Evolutionary conservation across 2,329 filamentous ascomycete species (phyloP).

Genomic region (Trichoderma pleuroti): DNA sequence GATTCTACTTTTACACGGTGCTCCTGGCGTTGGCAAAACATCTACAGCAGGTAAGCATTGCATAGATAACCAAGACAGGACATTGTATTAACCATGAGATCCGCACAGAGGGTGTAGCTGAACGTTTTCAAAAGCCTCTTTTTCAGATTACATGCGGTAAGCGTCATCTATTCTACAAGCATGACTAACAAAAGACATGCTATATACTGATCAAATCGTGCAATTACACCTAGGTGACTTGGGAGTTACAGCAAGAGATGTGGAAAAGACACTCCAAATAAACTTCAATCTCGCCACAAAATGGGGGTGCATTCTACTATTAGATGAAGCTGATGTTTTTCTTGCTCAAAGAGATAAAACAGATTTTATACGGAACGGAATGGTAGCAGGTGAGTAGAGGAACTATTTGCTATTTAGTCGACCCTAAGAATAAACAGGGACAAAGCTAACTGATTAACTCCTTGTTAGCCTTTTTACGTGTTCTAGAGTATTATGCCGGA

Average conservation of each 20-base stretch:
- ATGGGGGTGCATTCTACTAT: slow-evolving; percentile 28
- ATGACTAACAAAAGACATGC: too few relatives aligned
- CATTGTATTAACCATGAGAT: not conserved
- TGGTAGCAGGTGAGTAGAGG: slow-evolving; percentile 29
- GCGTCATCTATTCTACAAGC: slow-evolving; percentile 22
- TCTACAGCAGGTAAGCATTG: slow-evolving; percentile 24
- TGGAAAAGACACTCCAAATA: slow-evolving; percentile 34
- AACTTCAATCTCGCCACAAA: slow-evolving; percentile 24
- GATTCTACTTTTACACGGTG: slow-evolving; percentile 34
- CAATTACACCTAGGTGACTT: slow-evolving; percentile 7
- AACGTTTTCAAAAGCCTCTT: slow-evolving; percentile 24
- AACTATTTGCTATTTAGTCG: too few relatives aligned
- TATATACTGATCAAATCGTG: too few relatives aligned
- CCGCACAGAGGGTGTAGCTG: slow-evolving; percentile 19
- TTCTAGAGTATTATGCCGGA: slow-evolving; percentile 35
- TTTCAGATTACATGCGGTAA: slow-evolving; percentile 24
- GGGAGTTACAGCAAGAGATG: not conserved
- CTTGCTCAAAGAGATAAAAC: slow-evolving; percentile 22
- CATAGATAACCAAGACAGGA: not conserved
- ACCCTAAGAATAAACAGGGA: too few relatives aligned
- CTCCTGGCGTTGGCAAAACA: slow-evolving; percentile 33
- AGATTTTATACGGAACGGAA: slow-evolving; percentile 28
- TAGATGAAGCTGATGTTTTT: slow-evolving; percentile 31
- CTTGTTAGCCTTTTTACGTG: slow-evolving; percentile 33
- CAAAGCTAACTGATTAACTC: too few relatives aligned